Base-by-base conservation (phyloP, 108 stramenopile species). In the Cyclotella choctawhatcheeana region DNA sequence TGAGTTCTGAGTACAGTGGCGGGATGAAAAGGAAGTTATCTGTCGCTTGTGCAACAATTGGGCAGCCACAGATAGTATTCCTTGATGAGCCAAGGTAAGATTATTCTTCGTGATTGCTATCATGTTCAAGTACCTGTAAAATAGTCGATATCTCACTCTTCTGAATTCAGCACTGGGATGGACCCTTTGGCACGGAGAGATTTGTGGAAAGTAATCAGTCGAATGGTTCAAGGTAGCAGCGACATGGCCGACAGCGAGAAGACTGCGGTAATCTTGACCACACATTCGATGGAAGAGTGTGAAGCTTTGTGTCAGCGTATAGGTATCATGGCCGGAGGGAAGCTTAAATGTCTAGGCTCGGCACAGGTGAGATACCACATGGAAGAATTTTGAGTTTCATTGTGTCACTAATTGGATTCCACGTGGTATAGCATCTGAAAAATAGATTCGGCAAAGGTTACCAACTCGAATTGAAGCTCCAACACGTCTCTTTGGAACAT, bases 291-390 rank as follows among this genome's bases (percentile, higher is more conserved):
- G 97, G 97, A 98, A 77, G 99, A 99, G 80, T 97, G 97, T 55
- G 98, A 99, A 52, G 92, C 97, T 0, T 76, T 99, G 13, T 98
- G 98, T 62, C 97, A 97, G 32, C 84, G 97, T 31, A 97, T 99
- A 48, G 97, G 89, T 22, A 98, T 99, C 78, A 97, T 98, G 95
- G 93, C 95, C 2, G 84, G 85, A 22, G 99, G 99, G 17, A 84
- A 64, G 13, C 83, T 99, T 6, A 73, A 84, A 24, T 98, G 97
- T 73, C 37, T 95, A 17, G 99, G 99, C 22, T 89, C 88, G 51
- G 93, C 93, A 1, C 74, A 71, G 70, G 70, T 67, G 29, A 17
- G 56, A n/a, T n/a, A n/a, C n/a, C n/a, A n/a, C n/a, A n/a, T n/a
- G n/a, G n/a, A n/a, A n/a, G n/a, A n/a, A n/a, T n/a, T n/a, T n/a